Evolutionary conservation across 2,329 filamentous ascomycete species (phyloP).

Genomic region (Fusarium zealandicum): DNA sequence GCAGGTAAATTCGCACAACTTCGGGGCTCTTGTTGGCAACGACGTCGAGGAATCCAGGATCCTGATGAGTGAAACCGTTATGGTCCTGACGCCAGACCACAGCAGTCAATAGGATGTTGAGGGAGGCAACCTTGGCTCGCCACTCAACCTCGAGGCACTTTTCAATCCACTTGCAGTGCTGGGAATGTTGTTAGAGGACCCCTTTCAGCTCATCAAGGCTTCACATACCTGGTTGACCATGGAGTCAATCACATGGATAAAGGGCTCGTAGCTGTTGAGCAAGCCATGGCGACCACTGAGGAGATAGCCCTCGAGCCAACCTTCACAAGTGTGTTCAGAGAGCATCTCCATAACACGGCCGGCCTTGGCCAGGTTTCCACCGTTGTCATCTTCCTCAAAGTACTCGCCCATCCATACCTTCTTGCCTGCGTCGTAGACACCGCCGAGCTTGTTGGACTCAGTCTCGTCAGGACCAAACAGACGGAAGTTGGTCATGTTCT

Average conservation of each 20-base stretch:
- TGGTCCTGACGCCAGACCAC: conserved; percentile 86
- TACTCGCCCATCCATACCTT: conserved; percentile 84
- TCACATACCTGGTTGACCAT: conserved; percentile 77
- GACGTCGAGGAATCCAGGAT: conserved; percentile 81
- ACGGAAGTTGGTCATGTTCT: conserved; percentile 73
- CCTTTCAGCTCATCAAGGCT: not conserved
- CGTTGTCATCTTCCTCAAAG: conserved; percentile 77
- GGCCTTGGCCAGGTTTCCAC: conserved; percentile 72
- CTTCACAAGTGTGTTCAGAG: conserved; percentile 81
- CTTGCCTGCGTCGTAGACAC: conserved; percentile 76
- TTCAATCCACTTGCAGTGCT: conserved; percentile 85
- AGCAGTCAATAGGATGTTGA: conserved; percentile 81
- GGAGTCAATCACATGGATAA: conserved; percentile 83
- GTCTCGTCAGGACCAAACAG: conserved; percentile 83
- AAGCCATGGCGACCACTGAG: conserved; percentile 78
- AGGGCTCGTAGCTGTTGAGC: conserved; percentile 83
- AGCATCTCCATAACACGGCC: conserved; percentile 85
- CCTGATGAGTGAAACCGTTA: conserved; percentile 84
- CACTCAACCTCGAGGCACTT: conserved; percentile 82
- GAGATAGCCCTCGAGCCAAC: conserved; percentile 81
- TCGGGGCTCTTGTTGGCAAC: conserved; percentile 82
- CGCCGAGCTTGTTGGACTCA: conserved; percentile 78
- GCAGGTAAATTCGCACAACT: conserved; percentile 81
- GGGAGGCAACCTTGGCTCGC: conserved; percentile 74
- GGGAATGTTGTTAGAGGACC: conserved; percentile 14